phyloP scores from a whole-genome alignment of 2,329 filamentous ascomycete genomes.

The Verticillium isaacii region DNA sequence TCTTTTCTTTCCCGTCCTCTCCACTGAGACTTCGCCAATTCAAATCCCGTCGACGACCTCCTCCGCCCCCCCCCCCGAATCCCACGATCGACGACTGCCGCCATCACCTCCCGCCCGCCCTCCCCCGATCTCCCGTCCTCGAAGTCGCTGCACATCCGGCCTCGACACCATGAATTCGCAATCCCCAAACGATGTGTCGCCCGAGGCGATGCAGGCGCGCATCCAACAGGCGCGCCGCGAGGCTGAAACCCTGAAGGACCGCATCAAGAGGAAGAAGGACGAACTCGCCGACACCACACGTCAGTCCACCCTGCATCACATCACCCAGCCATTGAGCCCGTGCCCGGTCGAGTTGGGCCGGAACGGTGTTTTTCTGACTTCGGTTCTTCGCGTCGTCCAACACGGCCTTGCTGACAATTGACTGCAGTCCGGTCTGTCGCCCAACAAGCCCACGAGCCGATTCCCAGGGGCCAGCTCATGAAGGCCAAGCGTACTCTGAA shows the following conservation, averaged over 20 bases:
- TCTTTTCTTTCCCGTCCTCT: conserved; percentile 3
- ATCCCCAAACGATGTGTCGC: conserved; percentile 59
- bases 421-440: conserved; percentile 81
- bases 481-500: conserved; percentile 95
- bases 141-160: conserved; percentile 6
- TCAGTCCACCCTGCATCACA: conserved; percentile 51
- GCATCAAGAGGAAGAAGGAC: conserved; percentile 99
- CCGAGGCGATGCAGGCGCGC: conserved; percentile 84
- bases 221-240: conserved; percentile 92
- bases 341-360: not conserved
- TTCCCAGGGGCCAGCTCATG: conserved; percentile 90
- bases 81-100: conserved; percentile 7
- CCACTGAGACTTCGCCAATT: conserved; percentile 5
- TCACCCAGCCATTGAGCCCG: not conserved
- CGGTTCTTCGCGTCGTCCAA: not conserved
- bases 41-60: conserved; percentile 5
- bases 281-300: conserved; percentile 96
- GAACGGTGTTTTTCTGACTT: too few relatives aligned
- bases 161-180: conserved; percentile 48
- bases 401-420: conserved; percentile 14
- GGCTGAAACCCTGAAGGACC: conserved; percentile 95
- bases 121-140: conserved; percentile 7
- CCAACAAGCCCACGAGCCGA: conserved; percentile 83
- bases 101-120: conserved; percentile 2
- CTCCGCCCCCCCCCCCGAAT: conserved; percentile 11